A percentile compares a stretch with the other conserved stretches of the same genome.
These are phyloP conservation scores for Aspergillus funiculosus DNA, from an alignment of 495 filamentous ascomycete genomes.

Conservation along the genomic window DNA sequence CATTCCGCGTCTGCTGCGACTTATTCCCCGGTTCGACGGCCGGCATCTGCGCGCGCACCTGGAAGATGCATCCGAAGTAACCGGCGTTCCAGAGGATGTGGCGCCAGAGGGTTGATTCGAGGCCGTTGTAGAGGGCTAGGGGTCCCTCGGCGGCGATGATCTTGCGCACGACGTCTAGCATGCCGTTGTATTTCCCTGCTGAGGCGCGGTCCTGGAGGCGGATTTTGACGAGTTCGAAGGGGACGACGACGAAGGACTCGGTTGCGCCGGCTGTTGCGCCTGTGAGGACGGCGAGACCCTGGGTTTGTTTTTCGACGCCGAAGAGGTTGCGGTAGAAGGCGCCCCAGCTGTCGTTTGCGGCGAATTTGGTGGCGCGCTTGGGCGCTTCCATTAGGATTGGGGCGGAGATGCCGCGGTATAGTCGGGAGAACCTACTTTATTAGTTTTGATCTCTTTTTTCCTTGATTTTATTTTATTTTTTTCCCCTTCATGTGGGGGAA, in stretches of 20 bases:
- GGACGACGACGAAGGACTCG: conserved; percentile 90
- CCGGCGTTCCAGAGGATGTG: conserved; percentile 96
- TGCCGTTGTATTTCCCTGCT: conserved; percentile 89
- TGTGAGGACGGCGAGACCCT: conserved; percentile 81
- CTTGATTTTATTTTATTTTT: conserved; percentile 1
- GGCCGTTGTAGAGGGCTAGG: conserved; percentile 89
- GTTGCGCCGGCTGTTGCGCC: conserved; percentile 93
- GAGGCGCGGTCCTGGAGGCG: conserved; percentile 91
- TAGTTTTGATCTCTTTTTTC: conserved; percentile 5
- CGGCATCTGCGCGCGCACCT: conserved; percentile 79
- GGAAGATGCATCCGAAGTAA: conserved; percentile 98
- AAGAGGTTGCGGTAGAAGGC: conserved; percentile 81
- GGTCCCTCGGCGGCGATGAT: conserved; percentile 78
- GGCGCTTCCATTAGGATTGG: conserved; percentile 98
- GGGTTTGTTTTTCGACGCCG: conserved; percentile 78
- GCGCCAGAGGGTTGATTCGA: conserved; percentile 94
- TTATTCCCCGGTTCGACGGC: conserved; percentile 64
- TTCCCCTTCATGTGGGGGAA: neutral
- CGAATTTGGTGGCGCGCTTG: conserved; percentile 97
- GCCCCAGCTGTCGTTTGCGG: conserved; percentile 97
- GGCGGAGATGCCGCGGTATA: conserved; percentile 93
- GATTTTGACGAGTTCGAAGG: conserved; percentile 95
- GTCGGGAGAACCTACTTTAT: conserved; percentile 61
- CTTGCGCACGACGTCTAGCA: conserved; percentile 84
- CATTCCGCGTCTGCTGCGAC: conserved; percentile 72